A percentile compares a stretch with the other conserved stretches of the same genome.
phyloP scores from a whole-genome alignment of 2,329 filamentous ascomycete genomes.

The Cladosporium sp. region DNA sequence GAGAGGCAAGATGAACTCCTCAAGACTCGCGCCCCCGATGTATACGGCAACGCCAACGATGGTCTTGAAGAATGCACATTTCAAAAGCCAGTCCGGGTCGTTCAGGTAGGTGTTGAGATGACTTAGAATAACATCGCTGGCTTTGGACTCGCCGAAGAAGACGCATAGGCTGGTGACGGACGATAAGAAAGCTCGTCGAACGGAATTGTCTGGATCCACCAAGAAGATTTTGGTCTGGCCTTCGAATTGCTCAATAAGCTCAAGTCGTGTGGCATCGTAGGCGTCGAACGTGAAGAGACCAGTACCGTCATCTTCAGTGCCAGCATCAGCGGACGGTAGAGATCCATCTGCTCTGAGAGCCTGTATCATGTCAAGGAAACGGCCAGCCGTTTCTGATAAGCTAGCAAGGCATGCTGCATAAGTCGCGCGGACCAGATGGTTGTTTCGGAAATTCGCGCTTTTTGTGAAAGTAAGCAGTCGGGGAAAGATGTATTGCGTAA shows the following conservation, averaged over 20 bases:
- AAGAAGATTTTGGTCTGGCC: conserved; percentile 82
- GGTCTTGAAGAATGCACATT: conserved; percentile 93
- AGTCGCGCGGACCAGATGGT: conserved; percentile 73
- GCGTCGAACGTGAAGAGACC: conserved; percentile 60
- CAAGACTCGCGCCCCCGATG: conserved; percentile 79
- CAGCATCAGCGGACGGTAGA: conserved; percentile 69
- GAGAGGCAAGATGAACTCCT: conserved; percentile 90
- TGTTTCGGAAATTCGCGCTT: conserved; percentile 41
- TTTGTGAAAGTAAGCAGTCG: conserved; percentile 54
- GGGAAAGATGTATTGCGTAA: conserved; percentile 61
- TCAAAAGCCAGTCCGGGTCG: conserved; percentile 91
- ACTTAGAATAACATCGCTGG: conserved; percentile 92
- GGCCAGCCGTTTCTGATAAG: conserved; percentile 75
- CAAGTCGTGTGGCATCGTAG: conserved; percentile 80
- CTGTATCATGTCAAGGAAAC: conserved; percentile 86
- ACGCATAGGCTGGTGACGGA: conserved; percentile 90
- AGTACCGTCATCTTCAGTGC: conserved; percentile 68
- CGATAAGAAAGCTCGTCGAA: conserved; percentile 82
- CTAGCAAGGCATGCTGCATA: conserved; percentile 91
- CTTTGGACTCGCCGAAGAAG: conserved; percentile 87
- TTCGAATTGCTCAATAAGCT: conserved; percentile 80
- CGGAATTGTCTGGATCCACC: conserved; percentile 78
- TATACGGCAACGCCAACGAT: conserved; percentile 91
- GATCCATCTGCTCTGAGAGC: conserved; percentile 80
- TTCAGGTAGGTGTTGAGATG: conserved; percentile 97